Conservation (phyloP, 495 filamentous ascomycete genomes). For the Penicillium paradoxum region DNA sequence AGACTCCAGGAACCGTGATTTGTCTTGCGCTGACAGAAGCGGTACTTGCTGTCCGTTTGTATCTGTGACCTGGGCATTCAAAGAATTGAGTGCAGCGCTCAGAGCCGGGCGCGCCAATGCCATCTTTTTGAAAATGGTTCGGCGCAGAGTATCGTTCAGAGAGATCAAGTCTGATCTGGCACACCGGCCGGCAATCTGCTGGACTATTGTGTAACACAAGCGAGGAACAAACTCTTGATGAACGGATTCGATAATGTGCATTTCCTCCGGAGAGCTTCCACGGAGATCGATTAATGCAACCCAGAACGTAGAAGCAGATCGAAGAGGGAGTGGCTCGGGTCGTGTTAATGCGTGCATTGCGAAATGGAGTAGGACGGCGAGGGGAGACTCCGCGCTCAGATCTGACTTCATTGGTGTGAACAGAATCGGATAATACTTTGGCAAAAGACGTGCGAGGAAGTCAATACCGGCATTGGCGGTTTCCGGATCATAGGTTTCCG, state of each 20-base stretch:
- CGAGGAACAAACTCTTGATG: slow-evolving; percentile 56
- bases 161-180: slow-evolving; percentile 72
- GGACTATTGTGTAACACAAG: slow-evolving; percentile 54
- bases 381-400: slow-evolving; percentile 5
- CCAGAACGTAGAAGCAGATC: slow-evolving; percentile 78
- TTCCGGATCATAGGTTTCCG: slow-evolving; percentile 61
- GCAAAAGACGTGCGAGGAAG: slow-evolving; percentile 61
- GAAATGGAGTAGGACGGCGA: slow-evolving; percentile 73
- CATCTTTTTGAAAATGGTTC: slow-evolving; percentile 62
- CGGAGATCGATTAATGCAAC: slow-evolving; percentile 47
- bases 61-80: slow-evolving; percentile 41
- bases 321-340: slow-evolving; percentile 74
- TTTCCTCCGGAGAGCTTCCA: slow-evolving; percentile 37
- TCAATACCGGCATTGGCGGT: slow-evolving; percentile 72
- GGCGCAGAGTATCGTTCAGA: slow-evolving; percentile 72
- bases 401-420: slow-evolving; percentile 31
- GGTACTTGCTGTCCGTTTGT: slow-evolving; percentile 19
- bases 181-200: slow-evolving; percentile 69
- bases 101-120: slow-evolving; percentile 62
- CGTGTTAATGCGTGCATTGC: slow-evolving; percentile 65
- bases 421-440: slow-evolving; percentile 49
- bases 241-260: slow-evolving; percentile 45
- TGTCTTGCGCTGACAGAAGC: slow-evolving; percentile 27
- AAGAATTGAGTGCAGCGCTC: slow-evolving; percentile 46
- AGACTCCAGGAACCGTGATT: slow-evolving; percentile 34